A percentile compares a stretch with the other conserved stretches of the same genome.
These are phyloP conservation scores for Cyberlindnera sargentensis DNA, from an alignment of 805 yeast genomes.

Conservation along the genomic window DNA sequence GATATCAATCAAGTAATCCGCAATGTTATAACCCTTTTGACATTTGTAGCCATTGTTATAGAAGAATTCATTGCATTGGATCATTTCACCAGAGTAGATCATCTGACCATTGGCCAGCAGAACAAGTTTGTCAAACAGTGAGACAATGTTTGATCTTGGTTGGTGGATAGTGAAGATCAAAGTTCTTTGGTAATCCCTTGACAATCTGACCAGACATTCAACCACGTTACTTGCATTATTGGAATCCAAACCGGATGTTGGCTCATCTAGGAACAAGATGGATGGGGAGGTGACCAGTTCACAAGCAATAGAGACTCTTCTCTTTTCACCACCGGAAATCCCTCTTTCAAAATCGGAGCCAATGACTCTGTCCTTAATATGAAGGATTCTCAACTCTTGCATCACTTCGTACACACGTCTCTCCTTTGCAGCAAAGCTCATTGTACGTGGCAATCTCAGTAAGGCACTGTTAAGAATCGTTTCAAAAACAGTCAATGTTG, in stretches of 20 bases:
- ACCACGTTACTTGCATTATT: conserved; percentile 89
- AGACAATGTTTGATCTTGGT: conserved; percentile 92
- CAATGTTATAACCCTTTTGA: conserved; percentile 88
- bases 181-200: conserved; percentile 78
- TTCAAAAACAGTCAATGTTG: conserved; percentile 93
- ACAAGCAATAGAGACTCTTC: conserved; percentile 90
- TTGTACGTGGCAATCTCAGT: conserved; percentile 72
- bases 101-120: conserved; percentile 79
- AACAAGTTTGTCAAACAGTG: conserved; percentile 77
- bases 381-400: conserved; percentile 74
- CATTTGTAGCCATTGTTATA: conserved; percentile 68
- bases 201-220: conserved; percentile 73
- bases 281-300: conserved; percentile 87
- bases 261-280: conserved; percentile 79
- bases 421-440: conserved; percentile 69
- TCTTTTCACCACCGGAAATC: conserved; percentile 87
- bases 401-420: conserved; percentile 79
- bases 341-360: conserved; percentile 91
- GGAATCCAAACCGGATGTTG: conserved; percentile 93
- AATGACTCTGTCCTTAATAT: conserved; percentile 76
- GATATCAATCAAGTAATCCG: conserved; percentile 87
- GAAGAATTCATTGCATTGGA: conserved; percentile 69
- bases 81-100: conserved; percentile 83
- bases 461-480: conserved; percentile 90
- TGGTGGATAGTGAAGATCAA: conserved; percentile 93